Evolutionary conservation across 176 grass and related monocot genomes (phyloP).

Genomic region (Secale cereale): DNA sequence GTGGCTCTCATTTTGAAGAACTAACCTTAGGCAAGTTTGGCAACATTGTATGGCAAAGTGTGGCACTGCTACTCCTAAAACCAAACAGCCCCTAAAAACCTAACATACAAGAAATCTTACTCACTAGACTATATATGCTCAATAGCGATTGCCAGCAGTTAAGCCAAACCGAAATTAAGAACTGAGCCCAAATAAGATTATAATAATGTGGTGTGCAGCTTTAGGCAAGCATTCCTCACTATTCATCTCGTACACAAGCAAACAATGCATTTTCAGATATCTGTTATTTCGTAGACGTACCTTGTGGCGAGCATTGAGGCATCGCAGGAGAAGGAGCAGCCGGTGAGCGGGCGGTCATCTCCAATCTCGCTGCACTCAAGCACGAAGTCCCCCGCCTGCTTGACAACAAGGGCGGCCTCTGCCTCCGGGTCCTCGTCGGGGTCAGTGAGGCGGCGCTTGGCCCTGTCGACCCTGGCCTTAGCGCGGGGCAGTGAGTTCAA

Average conservation of each 20-base stretch:
- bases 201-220: background rate
- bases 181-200: background rate
- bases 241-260: background rate
- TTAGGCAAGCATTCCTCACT: background rate
- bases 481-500: constrained; percentile 58
- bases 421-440: constrained; percentile 83
- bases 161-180: background rate
- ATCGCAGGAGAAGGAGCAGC: constrained; percentile 85
- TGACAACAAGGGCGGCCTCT: constrained; percentile 66
- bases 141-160: background rate
- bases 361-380: constrained; percentile 95
- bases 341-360: constrained; percentile 76
- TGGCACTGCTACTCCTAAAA: no score
- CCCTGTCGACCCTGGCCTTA: constrained; percentile 69
- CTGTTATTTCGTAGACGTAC: constrained; percentile 22
- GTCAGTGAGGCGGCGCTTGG: constrained; percentile 65
- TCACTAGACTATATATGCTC: background rate
- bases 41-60: no score
- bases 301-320: constrained; percentile 74
- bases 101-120: background rate
- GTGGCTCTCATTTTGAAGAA: no score
- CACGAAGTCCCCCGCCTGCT: constrained; percentile 59
- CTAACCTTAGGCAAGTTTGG: no score
- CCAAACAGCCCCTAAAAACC: no score
- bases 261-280: background rate